Evolutionary conservation across 1,139 yeast species (phyloP).

Genomic region (Diutina neorugosa): DNA sequence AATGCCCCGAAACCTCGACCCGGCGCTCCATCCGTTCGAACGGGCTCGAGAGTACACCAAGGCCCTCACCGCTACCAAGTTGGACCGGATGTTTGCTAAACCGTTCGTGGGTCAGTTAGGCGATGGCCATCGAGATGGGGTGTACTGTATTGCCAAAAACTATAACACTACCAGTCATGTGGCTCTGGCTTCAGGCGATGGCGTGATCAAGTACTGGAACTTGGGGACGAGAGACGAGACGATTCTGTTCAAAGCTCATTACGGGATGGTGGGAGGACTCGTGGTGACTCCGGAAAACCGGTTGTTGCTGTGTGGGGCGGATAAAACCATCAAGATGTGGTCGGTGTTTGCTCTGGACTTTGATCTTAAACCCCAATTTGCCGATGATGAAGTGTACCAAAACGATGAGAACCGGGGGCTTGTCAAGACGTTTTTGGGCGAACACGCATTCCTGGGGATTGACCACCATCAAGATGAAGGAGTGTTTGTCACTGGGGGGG

Average conservation of each 20-base stretch:
- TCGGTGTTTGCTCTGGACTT: slow-evolving; percentile 32
- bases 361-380: slow-evolving; percentile 18
- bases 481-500: slow-evolving; percentile 87
- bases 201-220: slow-evolving; percentile 90
- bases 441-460: slow-evolving; percentile 70
- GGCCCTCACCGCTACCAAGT: slow-evolving; percentile 88
- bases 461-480: slow-evolving; percentile 75
- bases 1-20: slow-evolving; percentile 80
- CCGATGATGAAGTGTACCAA: slow-evolving; percentile 9
- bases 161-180: slow-evolving; percentile 55
- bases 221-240: slow-evolving; percentile 60
- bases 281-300: slow-evolving; percentile 51
- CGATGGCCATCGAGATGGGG: slow-evolving; percentile 90
- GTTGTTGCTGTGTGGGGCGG: slow-evolving; percentile 81
- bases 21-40: slow-evolving; percentile 94
- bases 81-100: slow-evolving; percentile 95
- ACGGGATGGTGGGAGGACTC: slow-evolving; percentile 81
- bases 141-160: slow-evolving; percentile 80
- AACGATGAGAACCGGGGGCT: slow-evolving; percentile 25
- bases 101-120: slow-evolving; percentile 96
- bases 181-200: slow-evolving; percentile 94
- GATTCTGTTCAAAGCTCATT: slow-evolving; percentile 77
- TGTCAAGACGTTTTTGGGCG: slow-evolving; percentile 69
- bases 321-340: slow-evolving; percentile 86
- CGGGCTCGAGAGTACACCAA: slow-evolving; percentile 93